phyloP scores from a whole-genome alignment of 164 flowering plant species.

The Malania oleifera region DNA sequence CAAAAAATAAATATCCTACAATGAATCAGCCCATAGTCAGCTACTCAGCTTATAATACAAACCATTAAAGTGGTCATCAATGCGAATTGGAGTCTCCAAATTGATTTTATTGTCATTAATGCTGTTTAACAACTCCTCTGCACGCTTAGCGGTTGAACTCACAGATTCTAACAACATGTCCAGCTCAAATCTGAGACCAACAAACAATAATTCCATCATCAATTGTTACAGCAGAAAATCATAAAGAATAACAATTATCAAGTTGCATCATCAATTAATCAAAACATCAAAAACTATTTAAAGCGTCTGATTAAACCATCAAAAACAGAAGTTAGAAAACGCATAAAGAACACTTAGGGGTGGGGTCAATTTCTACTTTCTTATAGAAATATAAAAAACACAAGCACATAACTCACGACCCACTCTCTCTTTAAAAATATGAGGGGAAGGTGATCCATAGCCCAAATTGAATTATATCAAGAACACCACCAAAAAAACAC shows the following conservation, averaged over 20 bases:
- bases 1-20: neutral
- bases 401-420: neutral
- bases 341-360: neutral
- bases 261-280: neutral
- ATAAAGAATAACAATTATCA: neutral
- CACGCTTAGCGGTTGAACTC: conserved; percentile 48
- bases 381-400: too few species aligned
- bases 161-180: conserved; percentile 72
- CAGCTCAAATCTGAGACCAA: conserved; percentile 52
- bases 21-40: neutral
- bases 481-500: too few species aligned
- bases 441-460: too few species aligned
- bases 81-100: conserved; percentile 28
- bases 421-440: neutral
- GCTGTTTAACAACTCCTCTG: conserved; percentile 47
- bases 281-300: neutral
- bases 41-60: neutral
- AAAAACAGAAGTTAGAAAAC: neutral
- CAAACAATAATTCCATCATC: conserved; percentile 3
- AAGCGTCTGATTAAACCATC: neutral
- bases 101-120: conserved; percentile 34
- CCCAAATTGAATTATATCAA: too few species aligned
- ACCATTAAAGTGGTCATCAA: conserved; percentile 60
- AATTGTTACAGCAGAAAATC: conserved; percentile 3
- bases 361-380: neutral